Evolutionary conservation across 2,329 filamentous ascomycete species (phyloP), one percentile per base, ranked within the genome.

Genomic region (Polychaeton citri): DNA sequence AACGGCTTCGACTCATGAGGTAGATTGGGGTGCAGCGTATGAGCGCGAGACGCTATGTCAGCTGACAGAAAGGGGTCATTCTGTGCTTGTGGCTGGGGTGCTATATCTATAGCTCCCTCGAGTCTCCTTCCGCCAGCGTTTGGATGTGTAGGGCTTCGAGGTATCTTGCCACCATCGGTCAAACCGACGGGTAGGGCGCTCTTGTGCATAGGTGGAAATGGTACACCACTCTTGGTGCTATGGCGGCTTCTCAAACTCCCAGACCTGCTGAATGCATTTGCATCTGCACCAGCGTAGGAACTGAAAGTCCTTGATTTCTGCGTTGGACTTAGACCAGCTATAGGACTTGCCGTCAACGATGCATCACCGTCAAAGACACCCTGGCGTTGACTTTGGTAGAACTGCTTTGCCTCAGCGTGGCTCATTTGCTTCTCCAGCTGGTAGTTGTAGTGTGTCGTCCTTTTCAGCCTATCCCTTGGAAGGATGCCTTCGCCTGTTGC

Each of bases 401-500:
- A 93, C 43, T 95, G 72, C 60, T 94, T 96, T 40, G 88, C 84
- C 57, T 98, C 90, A 18, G 83, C 79, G 58, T 94, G 86, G 52
- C 81, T 92, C 76, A 94, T 81, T 53, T 88, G 83, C 51, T 90
- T 92, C 61, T 98, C 90, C 36, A 84, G 82, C 35, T 88, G 80
- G 52, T 88, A 85, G 59, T 95, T 87, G 62, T 93, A 95, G 55
- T 86, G 92, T 15, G 87, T 83, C 6, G 86, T 94, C 55, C 79
- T 79, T 38, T 68, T 63, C 53, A 74, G 69, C 52, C 64, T 67
- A 49, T 70, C 66, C 47, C 66, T 54, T 30, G 62, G 61, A 30
- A 69, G 57, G 51, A 67, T 44, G 15, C 51, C 55, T 20, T 53
- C 44, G 10, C 38, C 45, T 34, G 49, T 49, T 16, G 43, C 34